These are phyloP conservation scores for Bipolaris cookei DNA, from an alignment of 2,329 filamentous ascomycete genomes.

Conservation along the genomic window DNA sequence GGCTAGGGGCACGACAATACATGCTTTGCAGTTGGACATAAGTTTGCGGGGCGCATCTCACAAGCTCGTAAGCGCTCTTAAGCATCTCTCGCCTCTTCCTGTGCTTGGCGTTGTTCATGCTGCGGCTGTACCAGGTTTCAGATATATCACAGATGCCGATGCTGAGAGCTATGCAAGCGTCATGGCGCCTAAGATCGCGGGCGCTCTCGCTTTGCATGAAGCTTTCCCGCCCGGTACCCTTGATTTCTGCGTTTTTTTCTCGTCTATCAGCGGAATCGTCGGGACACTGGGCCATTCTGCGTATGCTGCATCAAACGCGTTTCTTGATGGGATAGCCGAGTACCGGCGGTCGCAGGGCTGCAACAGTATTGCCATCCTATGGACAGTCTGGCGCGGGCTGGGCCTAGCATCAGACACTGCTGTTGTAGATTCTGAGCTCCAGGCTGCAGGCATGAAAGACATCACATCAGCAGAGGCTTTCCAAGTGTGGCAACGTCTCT, in stretches of 20 bases:
- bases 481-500: constrained; percentile 51
- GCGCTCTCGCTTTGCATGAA: constrained; percentile 36
- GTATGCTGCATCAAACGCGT: constrained; percentile 41
- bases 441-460: constrained; percentile 53
- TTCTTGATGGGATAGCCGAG: constrained; percentile 36
- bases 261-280: constrained; percentile 34
- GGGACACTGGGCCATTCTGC: constrained; percentile 33
- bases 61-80: constrained; percentile 19
- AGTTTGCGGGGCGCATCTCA: constrained; percentile 30
- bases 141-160: constrained; percentile 46
- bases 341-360: constrained; percentile 45
- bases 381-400: constrained; percentile 53
- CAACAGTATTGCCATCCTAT: constrained; percentile 53
- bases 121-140: constrained; percentile 49
- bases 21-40: constrained; percentile 49
- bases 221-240: constrained; percentile 34
- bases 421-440: constrained; percentile 52
- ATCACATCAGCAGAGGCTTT: constrained; percentile 53
- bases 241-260: constrained; percentile 40
- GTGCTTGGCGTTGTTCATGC: constrained; percentile 54
- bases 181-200: constrained; percentile 41
- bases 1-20: constrained; percentile 38
- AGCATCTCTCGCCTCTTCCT: constrained; percentile 47
- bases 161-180: constrained; percentile 40
- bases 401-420: constrained; percentile 50